A percentile compares a stretch with the other conserved stretches of the same genome.
phyloP scores from a whole-genome alignment of 192 early-diverging fungal species.

The Gorgonomyces haynaldii region DNA sequence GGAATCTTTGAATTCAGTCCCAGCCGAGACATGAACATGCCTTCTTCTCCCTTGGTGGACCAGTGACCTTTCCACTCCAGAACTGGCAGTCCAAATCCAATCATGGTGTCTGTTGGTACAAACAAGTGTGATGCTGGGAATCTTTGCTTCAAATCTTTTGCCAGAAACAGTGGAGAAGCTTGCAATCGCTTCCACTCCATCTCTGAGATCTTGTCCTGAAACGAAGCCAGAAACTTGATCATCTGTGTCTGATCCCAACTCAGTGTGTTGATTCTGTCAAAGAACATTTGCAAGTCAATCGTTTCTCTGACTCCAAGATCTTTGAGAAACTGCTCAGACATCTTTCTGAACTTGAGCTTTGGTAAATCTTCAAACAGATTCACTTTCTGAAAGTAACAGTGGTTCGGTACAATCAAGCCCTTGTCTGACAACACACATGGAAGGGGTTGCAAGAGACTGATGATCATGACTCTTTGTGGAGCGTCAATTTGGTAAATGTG shows the following conservation, averaged over 20 bases:
- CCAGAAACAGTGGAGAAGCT: conserved; percentile 56
- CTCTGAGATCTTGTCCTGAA: conserved; percentile 49
- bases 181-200: conserved; percentile 50
- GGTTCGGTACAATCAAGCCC: conserved; percentile 53
- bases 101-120: conserved; percentile 47
- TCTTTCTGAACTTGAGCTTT: conserved; percentile 41
- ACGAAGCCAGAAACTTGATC: conserved; percentile 66
- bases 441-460: no score
- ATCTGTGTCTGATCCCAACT: conserved; percentile 78
- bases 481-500: no score
- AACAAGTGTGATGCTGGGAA: conserved; percentile 55
- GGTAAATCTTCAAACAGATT: conserved; percentile 78
- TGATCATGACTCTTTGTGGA: no score
- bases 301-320: conserved; percentile 73
- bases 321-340: conserved; percentile 47
- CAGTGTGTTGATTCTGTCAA: conserved; percentile 63
- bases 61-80: conserved; percentile 56
- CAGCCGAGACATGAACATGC: conserved; percentile 23
- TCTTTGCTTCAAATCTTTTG: conserved; percentile 22
- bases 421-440: conserved; percentile 62
- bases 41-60: conserved; percentile 25
- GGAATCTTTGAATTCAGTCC: conserved; percentile 25
- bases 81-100: conserved; percentile 50
- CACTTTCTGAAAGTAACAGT: conserved; percentile 68
- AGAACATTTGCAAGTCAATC: conserved; percentile 74